These are phyloP conservation scores for Astrothelium macrocarpum DNA, from an alignment of 495 filamentous ascomycete species.

Conservation along the genomic window DNA sequence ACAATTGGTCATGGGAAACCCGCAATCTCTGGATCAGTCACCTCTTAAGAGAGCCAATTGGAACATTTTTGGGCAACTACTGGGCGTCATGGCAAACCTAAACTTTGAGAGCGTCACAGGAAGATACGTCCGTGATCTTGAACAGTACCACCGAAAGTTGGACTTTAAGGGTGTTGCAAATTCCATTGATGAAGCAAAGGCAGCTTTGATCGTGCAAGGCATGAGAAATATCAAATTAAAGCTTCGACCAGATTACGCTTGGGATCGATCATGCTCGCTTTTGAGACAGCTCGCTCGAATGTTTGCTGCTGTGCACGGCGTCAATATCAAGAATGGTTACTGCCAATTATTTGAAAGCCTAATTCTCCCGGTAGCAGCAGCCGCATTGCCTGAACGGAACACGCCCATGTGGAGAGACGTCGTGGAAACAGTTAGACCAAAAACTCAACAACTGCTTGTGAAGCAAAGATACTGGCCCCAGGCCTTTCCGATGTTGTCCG, in stretches of 20 bases:
- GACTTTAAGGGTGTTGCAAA: slow-evolving; percentile 46
- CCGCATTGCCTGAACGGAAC: slow-evolving; percentile 59
- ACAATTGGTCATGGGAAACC: slow-evolving; percentile 79
- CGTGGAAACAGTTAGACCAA: slow-evolving; percentile 60
- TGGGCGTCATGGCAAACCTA: slow-evolving; percentile 89
- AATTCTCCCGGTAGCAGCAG: slow-evolving; percentile 77
- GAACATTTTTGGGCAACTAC: slow-evolving; percentile 80
- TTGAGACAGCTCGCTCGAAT: slow-evolving; percentile 69
- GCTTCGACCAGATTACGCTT: slow-evolving; percentile 56
- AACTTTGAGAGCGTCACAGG: slow-evolving; percentile 77
- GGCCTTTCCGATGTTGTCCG: slow-evolving; percentile 74
- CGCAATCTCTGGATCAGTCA: slow-evolving; percentile 66
- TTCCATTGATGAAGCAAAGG: slow-evolving; percentile 61
- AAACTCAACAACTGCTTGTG: slow-evolving; percentile 67
- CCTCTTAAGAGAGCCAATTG: slow-evolving; percentile 84
- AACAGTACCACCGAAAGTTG: slow-evolving; percentile 62
- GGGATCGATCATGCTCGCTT: slow-evolving; percentile 82
- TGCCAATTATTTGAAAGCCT: slow-evolving; percentile 83
- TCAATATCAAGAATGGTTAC: slow-evolving; percentile 83
- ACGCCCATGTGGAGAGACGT: slow-evolving; percentile 79
- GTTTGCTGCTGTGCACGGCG: slow-evolving; percentile 76
- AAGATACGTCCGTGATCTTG: slow-evolving; percentile 71
- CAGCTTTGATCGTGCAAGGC: slow-evolving; percentile 74
- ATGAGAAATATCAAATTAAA: slow-evolving; percentile 82
- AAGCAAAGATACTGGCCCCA: slow-evolving; percentile 88